Percentiles rank a stretch among this genome's conserved stretches.
Conservation (phyloP, 257 asterid genomes). For the Mentha longifolia region DNA sequence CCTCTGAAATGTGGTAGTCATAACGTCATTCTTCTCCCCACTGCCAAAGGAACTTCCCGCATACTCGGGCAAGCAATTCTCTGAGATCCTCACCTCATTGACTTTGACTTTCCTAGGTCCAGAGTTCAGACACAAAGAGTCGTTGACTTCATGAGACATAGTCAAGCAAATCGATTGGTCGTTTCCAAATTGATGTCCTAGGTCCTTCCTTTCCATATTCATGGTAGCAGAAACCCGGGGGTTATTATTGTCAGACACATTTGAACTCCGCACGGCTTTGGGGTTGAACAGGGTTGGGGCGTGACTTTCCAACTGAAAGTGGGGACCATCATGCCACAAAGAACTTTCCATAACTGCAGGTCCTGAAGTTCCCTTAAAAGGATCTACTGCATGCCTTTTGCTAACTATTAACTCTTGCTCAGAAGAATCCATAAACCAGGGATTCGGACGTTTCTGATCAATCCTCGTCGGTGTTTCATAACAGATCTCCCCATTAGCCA, state of each 20-base stretch:
- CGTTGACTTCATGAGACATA: slow-evolving; percentile 46
- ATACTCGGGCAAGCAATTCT: slow-evolving; percentile 44
- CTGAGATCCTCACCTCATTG: slow-evolving; percentile 39
- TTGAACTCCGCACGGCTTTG: slow-evolving; percentile 41
- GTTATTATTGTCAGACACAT: slow-evolving; percentile 37
- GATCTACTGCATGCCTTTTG: slow-evolving; percentile 72
- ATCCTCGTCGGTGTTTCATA: slow-evolving; percentile 45
- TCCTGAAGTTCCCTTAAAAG: slow-evolving; percentile 40
- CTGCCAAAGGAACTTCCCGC: slow-evolving; percentile 34
- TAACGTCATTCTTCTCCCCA: slow-evolving; percentile 37
- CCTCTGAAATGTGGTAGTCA: slow-evolving; percentile 37
- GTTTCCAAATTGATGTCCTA: slow-evolving; percentile 36
- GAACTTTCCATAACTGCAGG: slow-evolving; percentile 42
- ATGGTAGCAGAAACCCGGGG: slow-evolving; percentile 36
- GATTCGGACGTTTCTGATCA: slow-evolving; percentile 61
- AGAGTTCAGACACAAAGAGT: slow-evolving; percentile 45
- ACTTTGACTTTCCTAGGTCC: slow-evolving; percentile 46
- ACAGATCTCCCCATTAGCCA: slow-evolving; percentile 47
- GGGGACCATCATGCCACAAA: slow-evolving; percentile 45
- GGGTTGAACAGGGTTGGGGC: slow-evolving; percentile 40
- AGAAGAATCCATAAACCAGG: slow-evolving; percentile 47
- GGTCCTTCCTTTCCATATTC: slow-evolving; percentile 37
- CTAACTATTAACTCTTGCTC: slow-evolving; percentile 44
- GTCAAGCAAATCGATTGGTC: slow-evolving; percentile 45
- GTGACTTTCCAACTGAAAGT: slow-evolving; percentile 43